Evolutionary conservation across 2,329 filamentous ascomycete genomes (phyloP).

Genomic region (Calonectria pseudoturangicola): DNA sequence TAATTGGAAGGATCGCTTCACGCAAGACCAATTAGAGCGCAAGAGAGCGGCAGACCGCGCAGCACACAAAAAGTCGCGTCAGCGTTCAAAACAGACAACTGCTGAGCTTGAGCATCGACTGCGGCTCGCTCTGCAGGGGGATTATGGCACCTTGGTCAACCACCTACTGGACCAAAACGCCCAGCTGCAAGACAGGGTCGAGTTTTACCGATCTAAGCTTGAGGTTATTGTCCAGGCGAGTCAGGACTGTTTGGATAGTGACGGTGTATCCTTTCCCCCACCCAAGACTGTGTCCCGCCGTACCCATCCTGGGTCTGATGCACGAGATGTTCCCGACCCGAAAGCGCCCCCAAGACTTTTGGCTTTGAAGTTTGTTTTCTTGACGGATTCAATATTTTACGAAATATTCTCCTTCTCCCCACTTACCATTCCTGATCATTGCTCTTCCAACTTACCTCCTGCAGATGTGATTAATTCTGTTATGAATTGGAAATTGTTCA

Average conservation of each 20-base stretch:
- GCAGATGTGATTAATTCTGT: constrained; percentile 15
- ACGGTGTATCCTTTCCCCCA: neutral
- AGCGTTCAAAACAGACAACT: neutral
- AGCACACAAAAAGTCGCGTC: neutral
- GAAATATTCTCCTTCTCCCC: constrained; percentile 1
- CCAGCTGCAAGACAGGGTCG: neutral
- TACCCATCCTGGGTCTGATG: neutral
- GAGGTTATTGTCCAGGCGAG: neutral
- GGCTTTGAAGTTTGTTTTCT: neutral
- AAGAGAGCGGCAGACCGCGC: neutral
- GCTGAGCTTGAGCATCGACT: neutral
- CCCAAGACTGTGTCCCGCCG: neutral
- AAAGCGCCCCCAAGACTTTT: neutral
- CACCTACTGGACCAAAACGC: neutral
- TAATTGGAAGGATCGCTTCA: neutral
- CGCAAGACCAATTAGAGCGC: neutral
- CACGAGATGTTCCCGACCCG: neutral
- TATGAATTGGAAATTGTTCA: constrained; percentile 18
- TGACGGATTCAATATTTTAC: neutral
- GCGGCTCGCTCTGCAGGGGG: neutral
- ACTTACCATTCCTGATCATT: neutral
- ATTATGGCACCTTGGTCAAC: neutral
- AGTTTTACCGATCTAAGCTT: neutral
- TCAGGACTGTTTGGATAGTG: neutral
- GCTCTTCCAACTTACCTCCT: neutral